phyloP scores from a whole-genome alignment of 2,329 filamentous ascomycete genomes.

The Chrysosphaeria jannelii region DNA sequence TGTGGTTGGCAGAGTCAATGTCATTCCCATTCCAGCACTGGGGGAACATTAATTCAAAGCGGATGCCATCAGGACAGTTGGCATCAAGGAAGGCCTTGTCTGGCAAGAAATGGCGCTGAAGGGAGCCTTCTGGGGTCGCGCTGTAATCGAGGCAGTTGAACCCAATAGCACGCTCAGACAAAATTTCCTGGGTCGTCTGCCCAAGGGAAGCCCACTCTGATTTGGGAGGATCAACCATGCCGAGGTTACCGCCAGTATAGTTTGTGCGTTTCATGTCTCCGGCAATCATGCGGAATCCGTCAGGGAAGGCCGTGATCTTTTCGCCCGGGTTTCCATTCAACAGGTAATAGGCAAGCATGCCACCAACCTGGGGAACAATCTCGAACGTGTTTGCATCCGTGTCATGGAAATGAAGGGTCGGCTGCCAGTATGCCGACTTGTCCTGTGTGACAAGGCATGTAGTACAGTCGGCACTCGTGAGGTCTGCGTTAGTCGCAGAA shows the following conservation, averaged over 20 bases:
- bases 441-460: conserved; percentile 57
- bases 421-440: conserved; percentile 71
- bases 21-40: conserved; percentile 64
- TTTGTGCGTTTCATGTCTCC: conserved; percentile 37
- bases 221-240: conserved; percentile 30
- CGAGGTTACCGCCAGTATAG: conserved; percentile 38
- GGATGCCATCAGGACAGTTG: conserved; percentile 55
- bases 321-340: conserved; percentile 20
- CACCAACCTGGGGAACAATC: conserved; percentile 43
- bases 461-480: conserved; percentile 37
- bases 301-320: conserved; percentile 41
- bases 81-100: conserved; percentile 51
- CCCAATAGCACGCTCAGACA: conserved; percentile 56
- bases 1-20: conserved; percentile 21
- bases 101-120: conserved; percentile 58
- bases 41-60: conserved; percentile 65
- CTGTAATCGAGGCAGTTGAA: conserved; percentile 88
- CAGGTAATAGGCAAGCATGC: conserved; percentile 80
- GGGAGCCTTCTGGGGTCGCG: conserved; percentile 32
- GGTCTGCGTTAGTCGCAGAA: conserved; percentile 21
- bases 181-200: conserved; percentile 31
- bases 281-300: conserved; percentile 55
- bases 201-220: conserved; percentile 36
- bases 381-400: conserved; percentile 29
- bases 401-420: conserved; percentile 48